phyloP scores from a whole-genome alignment of 2,329 filamentous ascomycete genomes.

The Fusarium sp. region DNA sequence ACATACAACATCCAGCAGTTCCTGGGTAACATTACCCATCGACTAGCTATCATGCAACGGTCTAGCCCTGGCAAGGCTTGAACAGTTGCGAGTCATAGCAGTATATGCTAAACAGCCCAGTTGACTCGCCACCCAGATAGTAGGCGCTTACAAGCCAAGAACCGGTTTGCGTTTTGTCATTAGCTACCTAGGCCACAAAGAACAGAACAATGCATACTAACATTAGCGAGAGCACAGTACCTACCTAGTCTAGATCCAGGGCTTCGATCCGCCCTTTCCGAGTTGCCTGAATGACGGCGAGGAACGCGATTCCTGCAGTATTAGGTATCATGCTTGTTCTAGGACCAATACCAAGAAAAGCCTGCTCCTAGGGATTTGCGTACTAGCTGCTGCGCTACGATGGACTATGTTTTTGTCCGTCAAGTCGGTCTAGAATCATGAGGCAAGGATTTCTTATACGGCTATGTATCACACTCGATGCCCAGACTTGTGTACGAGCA shows the following conservation, averaged over 20 bases:
- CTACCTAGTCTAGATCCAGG: conserved; percentile 6
- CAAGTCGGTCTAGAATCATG: not conserved
- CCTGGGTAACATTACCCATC: not conserved
- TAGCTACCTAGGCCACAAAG: not conserved
- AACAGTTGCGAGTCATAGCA: conserved; percentile 12
- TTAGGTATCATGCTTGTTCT: not conserved
- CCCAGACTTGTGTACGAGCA: not conserved
- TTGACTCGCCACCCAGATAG: conserved; percentile 6
- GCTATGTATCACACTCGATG: not conserved
- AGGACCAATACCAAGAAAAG: not conserved
- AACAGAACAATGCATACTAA: too few species aligned
- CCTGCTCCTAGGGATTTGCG: not conserved
- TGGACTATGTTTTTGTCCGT: not conserved
- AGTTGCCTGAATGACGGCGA: too few species aligned
- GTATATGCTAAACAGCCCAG: not conserved
- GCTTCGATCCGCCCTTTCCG: not conserved
- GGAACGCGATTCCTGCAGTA: not conserved
- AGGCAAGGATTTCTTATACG: not conserved
- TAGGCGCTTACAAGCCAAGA: not conserved
- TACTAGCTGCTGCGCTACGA: not conserved
- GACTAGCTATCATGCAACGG: not conserved
- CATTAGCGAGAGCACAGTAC: too few species aligned
- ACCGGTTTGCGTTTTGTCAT: not conserved
- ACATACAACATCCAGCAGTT: not conserved
- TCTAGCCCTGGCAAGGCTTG: not conserved